These are phyloP conservation scores for Tolypocladium guangdongense DNA, from an alignment of 2,329 filamentous ascomycete genomes.

Conservation along the genomic window DNA sequence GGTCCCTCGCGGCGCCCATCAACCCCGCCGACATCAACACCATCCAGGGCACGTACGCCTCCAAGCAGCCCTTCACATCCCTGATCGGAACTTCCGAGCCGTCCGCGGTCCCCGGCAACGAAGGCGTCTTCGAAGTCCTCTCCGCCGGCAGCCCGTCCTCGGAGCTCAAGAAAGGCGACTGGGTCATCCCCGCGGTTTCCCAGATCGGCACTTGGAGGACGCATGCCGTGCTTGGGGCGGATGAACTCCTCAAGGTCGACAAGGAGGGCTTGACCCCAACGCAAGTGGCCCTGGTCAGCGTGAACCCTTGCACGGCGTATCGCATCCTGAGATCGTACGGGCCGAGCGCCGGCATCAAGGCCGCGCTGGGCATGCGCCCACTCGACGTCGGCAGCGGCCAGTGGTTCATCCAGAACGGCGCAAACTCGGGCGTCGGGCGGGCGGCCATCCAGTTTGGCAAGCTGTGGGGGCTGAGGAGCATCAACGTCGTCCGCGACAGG, in stretches of 20 bases:
- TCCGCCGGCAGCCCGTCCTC: slow-evolving; percentile 48
- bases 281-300: slow-evolving; percentile 77
- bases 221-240: slow-evolving; percentile 57
- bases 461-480: slow-evolving; percentile 80
- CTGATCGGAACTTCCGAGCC: slow-evolving; percentile 67
- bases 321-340: slow-evolving; percentile 80
- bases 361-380: slow-evolving; percentile 32
- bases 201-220: slow-evolving; percentile 93
- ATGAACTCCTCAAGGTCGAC: slow-evolving; percentile 57
- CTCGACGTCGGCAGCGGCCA: slow-evolving; percentile 47
- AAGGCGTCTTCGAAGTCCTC: slow-evolving; percentile 87
- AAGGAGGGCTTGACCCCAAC: slow-evolving; percentile 58
- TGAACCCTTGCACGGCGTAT: slow-evolving; percentile 93
- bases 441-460: slow-evolving; percentile 80
- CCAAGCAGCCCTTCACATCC: slow-evolving; percentile 66
- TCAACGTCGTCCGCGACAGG: slow-evolving; percentile 78
- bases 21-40: slow-evolving; percentile 98
- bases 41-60: slow-evolving; percentile 91
- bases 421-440: slow-evolving; percentile 85
- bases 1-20: slow-evolving; percentile 81
- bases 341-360: slow-evolving; percentile 30
- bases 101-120: slow-evolving; percentile 74
- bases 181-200: slow-evolving; percentile 79
- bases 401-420: slow-evolving; percentile 96
- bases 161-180: slow-evolving; percentile 63